Evolutionary conservation across 805 yeast genomes (phyloP).

Genomic region (Yamadazyma tumulicola): DNA sequence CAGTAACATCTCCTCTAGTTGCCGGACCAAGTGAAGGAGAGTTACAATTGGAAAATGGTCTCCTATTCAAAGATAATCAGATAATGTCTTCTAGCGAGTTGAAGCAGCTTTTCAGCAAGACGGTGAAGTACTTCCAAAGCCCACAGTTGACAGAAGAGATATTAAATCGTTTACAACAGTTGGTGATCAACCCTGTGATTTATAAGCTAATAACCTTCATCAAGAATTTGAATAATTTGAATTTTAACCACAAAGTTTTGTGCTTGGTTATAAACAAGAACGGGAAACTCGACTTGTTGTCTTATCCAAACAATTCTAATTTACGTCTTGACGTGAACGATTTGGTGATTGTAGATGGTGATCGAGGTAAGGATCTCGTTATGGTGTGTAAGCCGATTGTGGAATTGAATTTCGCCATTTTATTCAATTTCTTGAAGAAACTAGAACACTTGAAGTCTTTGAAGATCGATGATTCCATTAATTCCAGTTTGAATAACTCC

Average conservation of each 20-base stretch:
- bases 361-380: slow-evolving; percentile 77
- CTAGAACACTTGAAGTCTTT: slow-evolving; percentile 61
- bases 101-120: slow-evolving; percentile 44
- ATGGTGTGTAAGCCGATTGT: slow-evolving; percentile 66
- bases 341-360: slow-evolving; percentile 78
- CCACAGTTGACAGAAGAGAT: slow-evolving; percentile 24
- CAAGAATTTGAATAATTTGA: slow-evolving; percentile 39
- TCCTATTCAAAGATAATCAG: slow-evolving; percentile 50
- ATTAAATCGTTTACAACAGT: slow-evolving; percentile 21
- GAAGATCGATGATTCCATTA: slow-evolving; percentile 25
- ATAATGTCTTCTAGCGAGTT: slow-evolving; percentile 61
- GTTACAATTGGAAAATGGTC: slow-evolving; percentile 58
- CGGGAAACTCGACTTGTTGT: slow-evolving; percentile 66
- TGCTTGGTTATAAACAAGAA: slow-evolving; percentile 56
- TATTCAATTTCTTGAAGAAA: slow-evolving; percentile 72
- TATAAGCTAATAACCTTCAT: slow-evolving; percentile 33
- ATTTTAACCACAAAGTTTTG: slow-evolving; percentile 37
- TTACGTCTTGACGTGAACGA: slow-evolving; percentile 56
- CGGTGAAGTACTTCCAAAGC: slow-evolving; percentile 51
- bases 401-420: slow-evolving; percentile 60
- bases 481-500: slow-evolving; percentile 6
- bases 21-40: no score
- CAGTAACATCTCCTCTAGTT: slow-evolving; percentile 6
- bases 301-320: slow-evolving; percentile 64
- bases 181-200: slow-evolving; percentile 26